Evolutionary conservation across 1,284 basidiomycete genomes (phyloP).

Genomic region (Wolfiporia cocos): DNA sequence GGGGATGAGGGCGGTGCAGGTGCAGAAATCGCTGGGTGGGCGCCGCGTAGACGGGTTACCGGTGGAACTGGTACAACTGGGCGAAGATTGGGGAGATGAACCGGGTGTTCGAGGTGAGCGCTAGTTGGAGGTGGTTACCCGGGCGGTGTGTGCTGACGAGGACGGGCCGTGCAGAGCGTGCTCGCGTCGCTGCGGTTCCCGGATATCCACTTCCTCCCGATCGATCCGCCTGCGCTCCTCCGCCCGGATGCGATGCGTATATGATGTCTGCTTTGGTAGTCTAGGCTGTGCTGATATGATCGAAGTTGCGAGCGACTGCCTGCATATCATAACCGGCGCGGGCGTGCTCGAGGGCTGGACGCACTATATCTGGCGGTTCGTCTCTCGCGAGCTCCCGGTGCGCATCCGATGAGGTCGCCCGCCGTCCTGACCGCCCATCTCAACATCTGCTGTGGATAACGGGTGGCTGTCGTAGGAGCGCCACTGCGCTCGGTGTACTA

Average conservation of each 20-base stretch:
- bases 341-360: constrained; percentile 70
- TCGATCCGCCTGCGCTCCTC: constrained; percentile 52
- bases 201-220: constrained; percentile 50
- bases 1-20: constrained; percentile 42
- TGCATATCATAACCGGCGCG: constrained; percentile 57
- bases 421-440: too few relatives aligned
- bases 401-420: constrained; percentile 16
- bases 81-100: constrained; percentile 51
- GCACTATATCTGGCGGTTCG: constrained; percentile 61
- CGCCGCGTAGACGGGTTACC: constrained; percentile 32
- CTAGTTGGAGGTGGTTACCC: too few relatives aligned
- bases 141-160: too few relatives aligned
- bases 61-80: constrained; percentile 58
- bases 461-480: too few relatives aligned
- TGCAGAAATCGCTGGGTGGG: constrained; percentile 35
- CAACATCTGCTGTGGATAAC: too few relatives aligned
- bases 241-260: constrained; percentile 55
- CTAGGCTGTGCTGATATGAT: too few relatives aligned
- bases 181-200: constrained; percentile 35
- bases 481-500: too few relatives aligned
- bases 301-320: constrained; percentile 43
- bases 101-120: constrained; percentile 43
- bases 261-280: neutral
- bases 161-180: constrained; percentile 28
- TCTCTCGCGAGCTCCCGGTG: constrained; percentile 34